Percentiles rank a stretch among this genome's conserved stretches.
Conservation (phyloP, 257 asterid genomes). For the Dorcoceras hygrometricum region DNA sequence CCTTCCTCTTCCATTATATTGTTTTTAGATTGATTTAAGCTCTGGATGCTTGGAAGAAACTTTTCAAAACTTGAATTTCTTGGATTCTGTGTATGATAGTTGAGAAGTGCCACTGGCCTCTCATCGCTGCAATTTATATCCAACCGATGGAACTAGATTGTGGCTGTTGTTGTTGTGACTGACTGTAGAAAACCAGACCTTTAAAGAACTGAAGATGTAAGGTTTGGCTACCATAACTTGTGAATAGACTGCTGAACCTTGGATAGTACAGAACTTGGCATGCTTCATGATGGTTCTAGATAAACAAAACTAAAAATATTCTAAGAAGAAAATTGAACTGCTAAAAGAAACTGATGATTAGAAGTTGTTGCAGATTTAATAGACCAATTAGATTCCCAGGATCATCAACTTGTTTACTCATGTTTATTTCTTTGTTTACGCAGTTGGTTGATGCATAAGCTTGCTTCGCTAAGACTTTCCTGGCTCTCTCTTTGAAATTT, state of each 20-base stretch:
- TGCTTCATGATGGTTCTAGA: constrained; percentile 4
- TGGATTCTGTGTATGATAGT: constrained; percentile 16
- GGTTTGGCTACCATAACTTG: background rate
- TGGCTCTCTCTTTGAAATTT: constrained; percentile 7
- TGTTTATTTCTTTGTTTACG: constrained; percentile 6
- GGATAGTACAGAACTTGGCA: background rate
- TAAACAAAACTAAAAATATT: background rate
- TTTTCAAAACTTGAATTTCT: constrained; percentile 11
- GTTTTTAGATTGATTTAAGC: constrained; percentile 12
- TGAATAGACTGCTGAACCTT: constrained; percentile 5
- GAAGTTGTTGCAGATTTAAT: background rate
- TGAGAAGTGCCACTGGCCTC: constrained; percentile 18
- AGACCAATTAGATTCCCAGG: background rate
- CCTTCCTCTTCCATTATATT: constrained; percentile 27
- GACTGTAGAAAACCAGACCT: background rate
- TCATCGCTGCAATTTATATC: constrained; percentile 13
- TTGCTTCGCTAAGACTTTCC: background rate
- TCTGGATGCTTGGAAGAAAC: background rate
- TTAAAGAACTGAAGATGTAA: background rate
- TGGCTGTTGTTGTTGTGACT: background rate
- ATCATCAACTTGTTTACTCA: constrained; percentile 7
- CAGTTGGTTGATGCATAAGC: constrained; percentile 6
- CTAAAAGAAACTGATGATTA: constrained; percentile 2
- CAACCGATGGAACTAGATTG: background rate
- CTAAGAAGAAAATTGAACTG: background rate